Conservation (phyloP, 225 moss, liverwort and hornwort species). For the Bryoerythrophyllum caledonicum region DNA sequence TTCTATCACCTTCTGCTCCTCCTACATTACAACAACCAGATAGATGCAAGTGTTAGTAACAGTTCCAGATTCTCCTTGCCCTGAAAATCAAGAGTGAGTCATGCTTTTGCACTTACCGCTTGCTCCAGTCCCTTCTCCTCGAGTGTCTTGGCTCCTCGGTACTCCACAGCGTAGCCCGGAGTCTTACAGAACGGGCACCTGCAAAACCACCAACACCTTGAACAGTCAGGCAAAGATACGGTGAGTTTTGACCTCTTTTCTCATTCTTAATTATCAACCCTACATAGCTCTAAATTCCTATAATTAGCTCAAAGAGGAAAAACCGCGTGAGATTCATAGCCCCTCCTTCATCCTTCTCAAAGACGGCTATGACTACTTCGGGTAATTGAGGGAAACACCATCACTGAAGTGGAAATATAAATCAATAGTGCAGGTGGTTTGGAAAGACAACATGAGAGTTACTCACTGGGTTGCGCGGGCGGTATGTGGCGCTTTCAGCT, state of each 20-base stretch:
- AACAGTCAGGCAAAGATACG: too few relatives aligned
- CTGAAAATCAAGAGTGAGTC: not conserved
- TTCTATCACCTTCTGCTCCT: slow-evolving; percentile 71
- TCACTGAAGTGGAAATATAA: too few relatives aligned
- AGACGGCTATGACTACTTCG: too few relatives aligned
- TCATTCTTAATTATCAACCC: too few relatives aligned
- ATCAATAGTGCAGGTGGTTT: too few relatives aligned
- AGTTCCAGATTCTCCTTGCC: not conserved
- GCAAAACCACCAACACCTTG: not conserved
- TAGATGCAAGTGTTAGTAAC: not conserved
- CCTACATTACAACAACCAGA: slow-evolving; percentile 33
- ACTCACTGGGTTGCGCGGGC: slow-evolving; percentile 59
- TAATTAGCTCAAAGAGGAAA: too few relatives aligned
- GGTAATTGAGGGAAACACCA: too few relatives aligned
- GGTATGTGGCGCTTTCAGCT: slow-evolving; percentile 60
- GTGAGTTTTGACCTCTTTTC: too few relatives aligned
- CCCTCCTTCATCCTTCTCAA: too few relatives aligned
- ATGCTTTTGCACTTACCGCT: slow-evolving; percentile 40
- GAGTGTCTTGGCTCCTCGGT: slow-evolving; percentile 62
- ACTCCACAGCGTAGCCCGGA: slow-evolving; percentile 58
- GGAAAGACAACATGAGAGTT: not conserved
- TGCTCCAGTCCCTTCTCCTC: slow-evolving; percentile 72
- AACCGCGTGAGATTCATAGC: too few relatives aligned
- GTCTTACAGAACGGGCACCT: slow-evolving; percentile 73
- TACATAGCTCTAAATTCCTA: too few relatives aligned